Base-by-base conservation (phyloP, 306 rosid genomes). In the Sesbania bispinosa region DNA sequence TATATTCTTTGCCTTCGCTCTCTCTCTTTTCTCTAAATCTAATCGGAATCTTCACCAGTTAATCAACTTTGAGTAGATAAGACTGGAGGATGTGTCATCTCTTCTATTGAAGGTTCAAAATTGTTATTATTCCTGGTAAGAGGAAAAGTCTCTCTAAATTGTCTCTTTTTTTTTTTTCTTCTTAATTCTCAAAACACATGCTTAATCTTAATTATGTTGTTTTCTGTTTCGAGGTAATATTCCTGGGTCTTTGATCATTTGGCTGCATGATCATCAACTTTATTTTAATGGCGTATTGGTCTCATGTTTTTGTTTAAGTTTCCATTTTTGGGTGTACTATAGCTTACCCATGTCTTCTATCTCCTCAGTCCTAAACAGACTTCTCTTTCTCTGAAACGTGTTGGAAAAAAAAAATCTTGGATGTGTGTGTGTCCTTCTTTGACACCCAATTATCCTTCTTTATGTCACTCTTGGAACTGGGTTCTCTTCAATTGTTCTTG, bases 21-120 rank as follows among this genome's bases (percentile, higher is more conserved):
- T 67, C 43, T 70, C 9, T 72, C 53, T 21, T 33, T 36, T 57
- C 4, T 30, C 43, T 46, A 67, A 76, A 79, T 82, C 76, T 72
- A 75, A 64, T 81, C 77, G 75, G 79, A 75, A 80, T 80, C 84
- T 77, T 82, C 57, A 43, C 80, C 84, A 65, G 74, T 81, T 84
- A 78, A 80, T 81, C 62, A 66, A 23, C 85, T 68, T 70, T 62
- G 69, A 81, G 81, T 75, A 67, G 86, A 82, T 82, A 88, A 88
- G 96, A 81, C 85, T 81, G 76, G 83, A 74, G 63, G 81, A 42
- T 77, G 83, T 57, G 79, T 71, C 76, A 11, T 75, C 85, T 42
- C 52, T 35, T 61, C 70, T 69, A 18, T 39, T 61, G 20, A 42
- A 57, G 24, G 1, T 67, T 57, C 59, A 82, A 78, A 68, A 26